Base-by-base conservation (phyloP, 306 rosid genomes). In the Vigna mungo region DNA sequence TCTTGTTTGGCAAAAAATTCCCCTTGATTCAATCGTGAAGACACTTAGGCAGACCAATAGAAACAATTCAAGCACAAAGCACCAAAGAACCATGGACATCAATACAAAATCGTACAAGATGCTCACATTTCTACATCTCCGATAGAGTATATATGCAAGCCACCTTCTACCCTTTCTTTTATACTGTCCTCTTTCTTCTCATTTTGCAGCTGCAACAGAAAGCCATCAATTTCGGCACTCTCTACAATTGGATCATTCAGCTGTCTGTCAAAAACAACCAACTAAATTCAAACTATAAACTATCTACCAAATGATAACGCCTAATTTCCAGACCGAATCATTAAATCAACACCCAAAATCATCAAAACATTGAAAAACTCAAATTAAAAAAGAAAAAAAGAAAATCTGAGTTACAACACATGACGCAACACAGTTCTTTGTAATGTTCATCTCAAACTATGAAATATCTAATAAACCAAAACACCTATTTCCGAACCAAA, bases 41-140 rank as follows among this genome's bases (percentile, higher is more conserved):
- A 52, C 9, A 52, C 36, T 10, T 4, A 5, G 6, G 49, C 71
- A 64, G 41, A 11, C 7, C 20, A 65, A 62, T 37, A 51, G 61
- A 52, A 14, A 18, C 41, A 58, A 77, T 21, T 51, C 23, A 73
- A 74, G 63, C 54, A 63, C 16, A n/a, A 59, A 15, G 62, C 23
- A 10, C 49, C 43, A 58, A 68, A 74, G 7, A 77, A 65, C 25
- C 59, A 56, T 17, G 61, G 46, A 84, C 49, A 46, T n/a, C 23
- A 15, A 60, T 25, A 63, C 52, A 8, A 9, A 30, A 72, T 27
- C 4, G 16, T 21, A 76, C 61, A 37, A 72, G 30, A 5, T 52
- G 68, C 90, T 83, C 83, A 95, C 99, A 88, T 89, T 80, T 95
- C 96, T 53, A 90, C 94, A 84, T 95, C 99, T 75, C 85, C 85